Conservation (phyloP, 169 alveolate genomes). For the Ichthyophthirius multifiliis region DNA sequence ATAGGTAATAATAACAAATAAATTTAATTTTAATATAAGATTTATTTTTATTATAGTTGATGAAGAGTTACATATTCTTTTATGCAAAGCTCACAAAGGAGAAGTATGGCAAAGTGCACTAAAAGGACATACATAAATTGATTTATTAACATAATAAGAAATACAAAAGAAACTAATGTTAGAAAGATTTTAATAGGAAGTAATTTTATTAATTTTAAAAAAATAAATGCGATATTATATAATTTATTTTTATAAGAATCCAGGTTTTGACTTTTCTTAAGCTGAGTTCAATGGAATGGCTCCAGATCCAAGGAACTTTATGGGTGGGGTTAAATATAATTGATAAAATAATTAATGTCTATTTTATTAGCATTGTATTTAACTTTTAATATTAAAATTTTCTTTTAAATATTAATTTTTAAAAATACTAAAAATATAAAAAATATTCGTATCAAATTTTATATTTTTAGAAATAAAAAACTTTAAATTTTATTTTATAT, state of each 20-base stretch:
- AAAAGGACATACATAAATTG: slow-evolving; percentile 53
- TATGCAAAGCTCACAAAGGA: slow-evolving; percentile 55
- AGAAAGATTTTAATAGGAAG: slow-evolving; percentile 61
- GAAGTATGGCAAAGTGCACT: slow-evolving; percentile 60
- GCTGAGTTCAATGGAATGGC: slow-evolving; percentile 82
- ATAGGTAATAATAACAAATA: background rate
- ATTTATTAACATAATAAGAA: slow-evolving; percentile 51
- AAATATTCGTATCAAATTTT: too few relatives aligned
- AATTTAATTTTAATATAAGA: background rate
- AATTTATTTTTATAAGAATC: slow-evolving; percentile 12
- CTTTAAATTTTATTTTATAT: too few relatives aligned
- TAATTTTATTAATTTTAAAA: background rate
- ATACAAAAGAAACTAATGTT: slow-evolving; percentile 52
- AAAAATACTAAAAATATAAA: too few relatives aligned
- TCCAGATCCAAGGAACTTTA: slow-evolving; percentile 80
- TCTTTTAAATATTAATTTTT: too few relatives aligned
- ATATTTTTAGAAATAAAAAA: too few relatives aligned
- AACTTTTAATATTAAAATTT: too few relatives aligned
- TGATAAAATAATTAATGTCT: too few relatives aligned
- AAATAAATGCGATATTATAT: background rate
- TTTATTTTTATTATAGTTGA: slow-evolving; percentile 49
- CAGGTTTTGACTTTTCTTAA: slow-evolving; percentile 78
- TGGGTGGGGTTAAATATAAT: slow-evolving; percentile 80
- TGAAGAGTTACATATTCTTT: slow-evolving; percentile 58
- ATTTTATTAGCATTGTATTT: too few relatives aligned